Evolutionary conservation across 192 early-diverging fungal species (phyloP), one percentile per base, ranked within the genome.

Genomic region (Coemansia sp.): DNA sequence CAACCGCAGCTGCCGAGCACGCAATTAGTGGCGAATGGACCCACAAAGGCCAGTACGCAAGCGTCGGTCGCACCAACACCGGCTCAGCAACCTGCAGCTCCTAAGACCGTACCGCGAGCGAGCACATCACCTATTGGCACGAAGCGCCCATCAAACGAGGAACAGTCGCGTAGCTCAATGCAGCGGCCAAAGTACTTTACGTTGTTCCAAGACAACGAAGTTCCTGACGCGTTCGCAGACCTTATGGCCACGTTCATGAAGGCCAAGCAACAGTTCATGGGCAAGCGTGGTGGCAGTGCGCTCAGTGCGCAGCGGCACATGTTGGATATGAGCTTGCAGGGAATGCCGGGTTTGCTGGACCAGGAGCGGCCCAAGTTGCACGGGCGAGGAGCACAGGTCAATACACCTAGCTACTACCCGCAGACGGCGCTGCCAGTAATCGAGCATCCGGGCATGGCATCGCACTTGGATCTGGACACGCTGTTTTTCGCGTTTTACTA

Each of bases 401-500:
- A 88, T 4, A 93, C 93, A 16, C 94, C 97, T n/a, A 79, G 74
- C 40, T 98, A 98, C 74, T 99, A 97, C 72, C 97, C 96, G 69
- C 93, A 97, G 67, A 93, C 92, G 13, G 86, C 89, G 31, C 72
- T 90, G 42, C 84, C 89, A 4, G 84, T 94, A 33, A 93, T 96
- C 63, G 94, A 95, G 46, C 89, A 90, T 62, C 87, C 95, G 4
- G 87, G 86, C 3, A 84, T 96, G 65, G 96, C 93, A 79, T 91
- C 96, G 71, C 93, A 91, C 70, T 91, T 98, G 74, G 94, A 97
- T 41, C 86, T 94, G 50, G 95, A 99, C 77, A 93, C 95, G 36
- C 84, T 99, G 63, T 99, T 98, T 80, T 99, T 94, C 75, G 94
- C 97, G 64, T 99, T 99, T 75, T 99, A 99, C 84, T 95, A 95